Conservation (phyloP, 2,329 filamentous ascomycete genomes). For the Talaromyces pinophilus region DNA sequence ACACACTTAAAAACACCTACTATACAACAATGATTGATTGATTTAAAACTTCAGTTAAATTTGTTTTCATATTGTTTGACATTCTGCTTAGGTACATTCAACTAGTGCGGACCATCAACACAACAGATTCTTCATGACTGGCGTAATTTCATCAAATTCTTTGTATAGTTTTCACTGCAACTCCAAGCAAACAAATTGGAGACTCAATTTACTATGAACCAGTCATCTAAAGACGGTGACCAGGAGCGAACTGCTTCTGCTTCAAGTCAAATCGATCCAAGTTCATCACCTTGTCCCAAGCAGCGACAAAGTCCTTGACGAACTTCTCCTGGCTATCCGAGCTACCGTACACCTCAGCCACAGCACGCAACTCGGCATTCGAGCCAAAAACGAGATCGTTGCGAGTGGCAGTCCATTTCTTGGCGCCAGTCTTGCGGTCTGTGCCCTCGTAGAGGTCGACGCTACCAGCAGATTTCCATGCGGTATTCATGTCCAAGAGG, state of each 20-base stretch:
- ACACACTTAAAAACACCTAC: no score
- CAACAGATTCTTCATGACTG: background rate
- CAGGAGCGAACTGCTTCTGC: background rate
- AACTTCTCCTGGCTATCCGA: slow-evolving; percentile 64
- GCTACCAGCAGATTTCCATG: slow-evolving; percentile 59
- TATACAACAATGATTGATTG: background rate
- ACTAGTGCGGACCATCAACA: background rate
- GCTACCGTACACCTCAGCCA: slow-evolving; percentile 69
- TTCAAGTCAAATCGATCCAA: slow-evolving; percentile 68
- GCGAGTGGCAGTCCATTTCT: slow-evolving; percentile 70
- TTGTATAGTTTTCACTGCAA: background rate
- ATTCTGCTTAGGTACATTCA: background rate
- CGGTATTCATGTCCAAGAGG: slow-evolving; percentile 66
- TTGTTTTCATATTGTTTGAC: background rate
- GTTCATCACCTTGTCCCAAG: slow-evolving; percentile 75
- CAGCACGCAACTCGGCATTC: slow-evolving; percentile 71
- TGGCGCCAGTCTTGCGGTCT: slow-evolving; percentile 65
- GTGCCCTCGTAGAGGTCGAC: slow-evolving; percentile 62
- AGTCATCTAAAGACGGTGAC: slow-evolving; percentile 12
- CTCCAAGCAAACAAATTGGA: background rate
- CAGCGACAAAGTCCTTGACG: slow-evolving; percentile 68
- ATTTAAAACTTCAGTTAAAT: background rate
- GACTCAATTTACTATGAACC: background rate
- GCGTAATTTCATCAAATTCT: background rate
- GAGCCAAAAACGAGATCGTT: slow-evolving; percentile 70